Evolutionary conservation across 176 grass and related monocot genomes (phyloP).

Genomic region (Microstegium vimineum): DNA sequence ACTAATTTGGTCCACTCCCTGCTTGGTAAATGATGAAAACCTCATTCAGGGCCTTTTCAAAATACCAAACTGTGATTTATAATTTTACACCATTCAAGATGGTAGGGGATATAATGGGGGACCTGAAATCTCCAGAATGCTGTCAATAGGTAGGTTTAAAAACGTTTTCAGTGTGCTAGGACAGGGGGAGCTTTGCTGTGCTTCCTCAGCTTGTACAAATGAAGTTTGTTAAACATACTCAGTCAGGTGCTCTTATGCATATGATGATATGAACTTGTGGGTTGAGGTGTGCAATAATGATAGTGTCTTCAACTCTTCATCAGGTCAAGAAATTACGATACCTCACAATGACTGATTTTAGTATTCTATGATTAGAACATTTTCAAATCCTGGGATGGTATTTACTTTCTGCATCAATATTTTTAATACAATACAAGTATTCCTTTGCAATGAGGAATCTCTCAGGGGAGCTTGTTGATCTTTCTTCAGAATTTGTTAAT

Average conservation of each 20-base stretch:
- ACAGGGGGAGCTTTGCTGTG: not conserved
- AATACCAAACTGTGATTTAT: not conserved
- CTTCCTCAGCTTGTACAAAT: not conserved
- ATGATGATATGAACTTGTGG: not conserved
- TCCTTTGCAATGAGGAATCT: not conserved
- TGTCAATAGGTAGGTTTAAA: not conserved
- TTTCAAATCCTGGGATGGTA: not conserved
- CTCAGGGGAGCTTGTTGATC: not conserved
- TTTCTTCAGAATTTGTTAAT: not conserved
- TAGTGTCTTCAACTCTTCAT: not conserved
- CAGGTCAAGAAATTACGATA: not conserved
- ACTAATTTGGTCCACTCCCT: not conserved
- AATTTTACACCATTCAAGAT: not conserved
- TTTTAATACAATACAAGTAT: not conserved
- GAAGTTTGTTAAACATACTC: not conserved
- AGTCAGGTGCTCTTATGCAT: not conserved
- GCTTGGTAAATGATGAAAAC: not conserved
- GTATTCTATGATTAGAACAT: not conserved
- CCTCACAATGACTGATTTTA: not conserved
- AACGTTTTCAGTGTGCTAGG: not conserved
- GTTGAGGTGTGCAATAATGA: not conserved
- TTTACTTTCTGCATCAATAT: not conserved
- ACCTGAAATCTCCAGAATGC: not conserved
- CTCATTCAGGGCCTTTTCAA: not conserved
- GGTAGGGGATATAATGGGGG: not conserved